Evolutionary conservation across 2,329 filamentous ascomycete genomes (phyloP), one percentile per base, ranked within the genome.

Genomic region (Fusarium lateritium): DNA sequence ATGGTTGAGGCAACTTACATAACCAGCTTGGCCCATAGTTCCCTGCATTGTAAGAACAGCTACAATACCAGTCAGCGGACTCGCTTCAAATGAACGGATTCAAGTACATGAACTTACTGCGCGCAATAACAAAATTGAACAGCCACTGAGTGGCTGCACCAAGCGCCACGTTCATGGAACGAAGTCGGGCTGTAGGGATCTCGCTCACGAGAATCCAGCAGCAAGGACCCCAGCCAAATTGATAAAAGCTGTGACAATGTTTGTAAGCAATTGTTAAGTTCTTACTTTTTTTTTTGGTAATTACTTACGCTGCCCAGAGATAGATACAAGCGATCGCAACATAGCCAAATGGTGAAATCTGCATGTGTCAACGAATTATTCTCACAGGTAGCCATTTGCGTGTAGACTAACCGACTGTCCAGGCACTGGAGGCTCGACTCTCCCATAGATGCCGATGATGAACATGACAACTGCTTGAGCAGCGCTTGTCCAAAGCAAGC

Each of bases 131-230:
- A 65, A 92, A 91, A 75, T 93, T 93, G 78, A 92, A 92, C 6
- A 92, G 77, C 90, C 90, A 92, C 73, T 93, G 89, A 0, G 88
- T 91, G 2, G 88, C 88, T 1, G 91, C 89, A 0, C 86, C 90
- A 45, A 92, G 82, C 3, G 89, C 85, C 8, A 92, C 90, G 73
- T 92, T 92, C 70, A 90, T 79, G n/a, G 87, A 87, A 53, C 91
- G 82, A 7, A 93, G 82, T 26, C 90, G 83, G 0, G 89, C 88
- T 8, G 88, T 89, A 0, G 90, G 90, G 62, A 92, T 92, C 77
- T 93, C 90, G 26, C 75, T 77, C 6, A 91, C 86, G 73, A 92
- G 88, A 72, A 92, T 91, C 90, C 90, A 92, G 79, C 88, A 91
- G 26, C 88, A 88, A 0, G 89, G 89, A 0, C 90, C 90, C 90